Base-by-base conservation (phyloP, 2,329 filamentous ascomycete species). In the Sarocladium brachiariae region DNA sequence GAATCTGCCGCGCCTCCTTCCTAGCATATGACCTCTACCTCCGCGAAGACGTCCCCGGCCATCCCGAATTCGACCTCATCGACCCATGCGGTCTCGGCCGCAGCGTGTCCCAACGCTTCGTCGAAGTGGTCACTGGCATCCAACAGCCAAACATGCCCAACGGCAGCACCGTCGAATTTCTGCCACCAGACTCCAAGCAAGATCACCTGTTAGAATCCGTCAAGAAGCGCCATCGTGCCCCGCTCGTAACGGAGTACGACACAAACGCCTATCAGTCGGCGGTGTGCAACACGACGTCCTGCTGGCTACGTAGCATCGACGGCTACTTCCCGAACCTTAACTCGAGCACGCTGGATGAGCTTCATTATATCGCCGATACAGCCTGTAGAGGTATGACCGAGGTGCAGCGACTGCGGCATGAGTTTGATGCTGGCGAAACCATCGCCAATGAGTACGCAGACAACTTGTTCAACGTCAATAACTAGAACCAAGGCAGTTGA, bases 291-390 rank as follows among this genome's bases (percentile, higher is more conserved):
- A 60, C 65, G 3, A 72, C 70, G 2, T 71, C 71, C 13, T 56
- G 63, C 49, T 73, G 70, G 68, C 64, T 63, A 7, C 34, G 41
- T 50, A 68, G 68, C 50, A 68, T 75, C 51, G 71, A 75, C 54
- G 70, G 69, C 30, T 56, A 68, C 4, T 75, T 74, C 52, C 62
- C 64, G 23, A 74, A 74, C 56, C 66, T 65, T 56, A 73, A 73
- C 52, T 62, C 63, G 16, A 68, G 63, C 23, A 73, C 71, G 7
- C 64, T 73, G n/a, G 63, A 69, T 30, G 67, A 70, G 53, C 61
- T 75, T 52, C 69, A 72, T 50, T 64, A 65, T 45, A 73, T 75
- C 52, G 70, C 70, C 11, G 66, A 74, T 53, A 70, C 63, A 50
- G 69, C 70, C 3, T 70, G 66, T 52, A 63, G 66, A 49, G 72